These are phyloP conservation scores for Phanerodontia chrysosporium DNA, from an alignment of 768 basidiomycete genomes.

Conservation along the genomic window DNA sequence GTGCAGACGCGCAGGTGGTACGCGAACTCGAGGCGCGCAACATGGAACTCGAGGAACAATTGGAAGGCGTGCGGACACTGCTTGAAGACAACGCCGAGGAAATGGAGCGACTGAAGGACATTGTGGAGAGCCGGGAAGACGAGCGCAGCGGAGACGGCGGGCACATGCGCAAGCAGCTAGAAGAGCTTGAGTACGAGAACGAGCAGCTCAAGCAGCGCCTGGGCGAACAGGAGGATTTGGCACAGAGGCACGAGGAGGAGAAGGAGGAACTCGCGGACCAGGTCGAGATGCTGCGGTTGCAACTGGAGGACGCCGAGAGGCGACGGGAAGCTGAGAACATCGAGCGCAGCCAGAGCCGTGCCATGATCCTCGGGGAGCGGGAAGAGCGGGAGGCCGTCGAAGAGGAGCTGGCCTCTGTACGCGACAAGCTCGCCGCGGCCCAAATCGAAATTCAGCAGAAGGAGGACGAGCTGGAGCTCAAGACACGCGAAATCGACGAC, in stretches of 20 bases:
- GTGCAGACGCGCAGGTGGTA: conserved; percentile 45
- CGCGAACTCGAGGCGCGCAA: conserved; percentile 51
- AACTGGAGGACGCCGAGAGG: conserved; percentile 62
- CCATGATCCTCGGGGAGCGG: conserved; percentile 62
- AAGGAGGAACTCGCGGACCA: conserved; percentile 67
- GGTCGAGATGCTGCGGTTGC: conserved; percentile 56
- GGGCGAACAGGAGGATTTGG: conserved; percentile 54
- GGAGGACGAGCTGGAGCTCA: conserved; percentile 82
- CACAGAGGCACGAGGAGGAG: conserved; percentile 62
- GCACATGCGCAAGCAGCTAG: conserved; percentile 44
- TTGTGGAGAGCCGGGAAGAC: conserved; percentile 49
- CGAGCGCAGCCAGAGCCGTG: conserved; percentile 73
- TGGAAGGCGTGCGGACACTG: conserved; percentile 64
- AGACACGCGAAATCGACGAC: conserved; percentile 74
- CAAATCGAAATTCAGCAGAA: conserved; percentile 82
- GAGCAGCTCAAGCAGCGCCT: conserved; percentile 54
- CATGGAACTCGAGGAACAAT: conserved; percentile 65
- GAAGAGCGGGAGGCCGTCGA: conserved; percentile 79
- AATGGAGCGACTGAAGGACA: conserved; percentile 66
- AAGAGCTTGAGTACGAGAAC: conserved; percentile 59
- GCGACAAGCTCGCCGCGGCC: conserved; percentile 75
- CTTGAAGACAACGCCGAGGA: conserved; percentile 84
- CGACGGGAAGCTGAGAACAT: conserved; percentile 57
- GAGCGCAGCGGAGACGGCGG: conserved; percentile 40
- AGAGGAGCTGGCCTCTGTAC: conserved; percentile 65